Base-by-base conservation (phyloP, 179 eudicot genomes). In the Drosera spatulata region DNA sequence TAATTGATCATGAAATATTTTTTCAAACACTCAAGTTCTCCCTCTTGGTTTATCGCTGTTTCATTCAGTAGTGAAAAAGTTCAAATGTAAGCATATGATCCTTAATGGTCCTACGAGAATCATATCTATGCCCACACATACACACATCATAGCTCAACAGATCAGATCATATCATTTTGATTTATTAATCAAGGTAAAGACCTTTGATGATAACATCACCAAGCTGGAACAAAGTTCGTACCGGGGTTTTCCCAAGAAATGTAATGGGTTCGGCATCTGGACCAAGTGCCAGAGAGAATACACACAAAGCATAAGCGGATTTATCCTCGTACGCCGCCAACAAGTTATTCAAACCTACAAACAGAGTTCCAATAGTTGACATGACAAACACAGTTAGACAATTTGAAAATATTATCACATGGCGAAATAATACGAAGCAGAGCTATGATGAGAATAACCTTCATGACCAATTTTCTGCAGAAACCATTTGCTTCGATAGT, bases 401-500 rank as follows among this genome's bases (percentile, higher is more conserved):
- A 9, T n/a, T 14, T 49, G n/a, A 5, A 39, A 60, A 63, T 13
- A 53, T 54, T 22, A 13, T 41, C 40, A 14, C 5, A 57, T 7
- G 38, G 7, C 45, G 13, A 40, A 42, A 22, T 58, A 8, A 13
- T 38, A 13, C 46, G 64, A 76, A 41, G 44, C 4, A 60, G 46
- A 59, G n/a, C 10, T 41, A 61, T 13, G 50, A 44, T 50, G 15
- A 57, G 55, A 66, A 57, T 60, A 61, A 85, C 98, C 98, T 88
- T 88, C 89, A 72, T 85, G 91, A 64, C 98, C 98, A 75, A 71
- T 77, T 82, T 91, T 91, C 76, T 91, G 73, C 70, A 91, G 82
- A 76, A 91, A 91, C 98, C 98, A 91, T 78, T 91, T 91, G 85
- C 98, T 91, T 80, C 33, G 69, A 76, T 53, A 49, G 66, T 62